These are phyloP conservation scores for Closterium sp. DNA, from an alignment of 139 green algal genomes.

Conservation along the genomic window DNA sequence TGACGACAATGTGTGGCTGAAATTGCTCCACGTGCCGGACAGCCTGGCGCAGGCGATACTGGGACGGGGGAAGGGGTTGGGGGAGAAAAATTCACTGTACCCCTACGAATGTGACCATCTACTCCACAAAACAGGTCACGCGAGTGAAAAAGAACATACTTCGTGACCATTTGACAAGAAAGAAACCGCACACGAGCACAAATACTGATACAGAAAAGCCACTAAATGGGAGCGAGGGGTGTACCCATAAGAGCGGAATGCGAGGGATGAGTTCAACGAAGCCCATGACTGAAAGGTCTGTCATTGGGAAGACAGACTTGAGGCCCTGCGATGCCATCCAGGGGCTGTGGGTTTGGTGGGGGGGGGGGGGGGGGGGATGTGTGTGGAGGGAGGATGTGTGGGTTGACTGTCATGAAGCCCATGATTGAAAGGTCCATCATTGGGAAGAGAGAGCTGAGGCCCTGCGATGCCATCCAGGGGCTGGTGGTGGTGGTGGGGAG, in stretches of 20 bases:
- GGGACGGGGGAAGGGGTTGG: no score
- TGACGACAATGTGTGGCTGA: constrained; percentile 6
- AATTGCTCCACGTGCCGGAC: not conserved
- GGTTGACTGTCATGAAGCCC: no score
- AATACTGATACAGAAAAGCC: no score
- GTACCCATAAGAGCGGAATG: not conserved
- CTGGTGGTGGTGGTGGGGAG: not conserved
- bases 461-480: not conserved
- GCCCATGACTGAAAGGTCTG: not conserved
- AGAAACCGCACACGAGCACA: no score
- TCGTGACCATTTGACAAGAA: no score
- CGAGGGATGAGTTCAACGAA: not conserved
- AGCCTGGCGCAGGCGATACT: not conserved
- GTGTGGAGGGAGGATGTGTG: no score
- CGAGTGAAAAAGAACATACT: no score
- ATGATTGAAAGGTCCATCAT: not conserved
- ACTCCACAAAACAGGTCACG: no score
- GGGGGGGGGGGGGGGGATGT: no score
- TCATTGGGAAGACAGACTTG: not conserved
- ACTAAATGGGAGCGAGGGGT: not conserved
- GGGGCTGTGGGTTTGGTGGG: not conserved
- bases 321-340: not conserved
- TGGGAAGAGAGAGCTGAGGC: not conserved
- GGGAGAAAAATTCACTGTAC: no score
- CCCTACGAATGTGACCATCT: no score